Evolutionary conservation across 306 rosid species (phyloP).

Genomic region (Prunus salicina): DNA sequence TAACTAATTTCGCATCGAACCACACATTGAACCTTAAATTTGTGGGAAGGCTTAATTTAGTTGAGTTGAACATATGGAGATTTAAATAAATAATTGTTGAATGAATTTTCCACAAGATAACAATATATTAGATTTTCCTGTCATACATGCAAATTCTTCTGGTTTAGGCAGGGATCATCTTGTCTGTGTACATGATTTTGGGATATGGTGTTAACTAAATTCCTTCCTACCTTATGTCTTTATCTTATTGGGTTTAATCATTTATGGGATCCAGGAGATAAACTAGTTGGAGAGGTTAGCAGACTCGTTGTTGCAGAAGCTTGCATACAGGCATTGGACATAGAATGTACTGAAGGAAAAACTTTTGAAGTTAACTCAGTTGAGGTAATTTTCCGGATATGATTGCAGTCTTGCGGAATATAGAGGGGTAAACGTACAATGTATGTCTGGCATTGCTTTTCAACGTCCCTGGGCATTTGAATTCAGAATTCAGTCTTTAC

Average conservation of each 20-base stretch:
- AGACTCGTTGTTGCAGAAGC: constrained; percentile 95
- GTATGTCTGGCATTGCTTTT: not conserved
- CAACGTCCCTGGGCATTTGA: constrained; percentile 9
- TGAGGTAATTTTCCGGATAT: constrained; percentile 53
- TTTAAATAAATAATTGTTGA: not conserved
- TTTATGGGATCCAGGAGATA: constrained; percentile 61
- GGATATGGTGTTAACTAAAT: not conserved
- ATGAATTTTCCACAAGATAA: not conserved
- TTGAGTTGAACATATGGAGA: not conserved
- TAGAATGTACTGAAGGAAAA: constrained; percentile 78
- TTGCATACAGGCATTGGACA: constrained; percentile 84
- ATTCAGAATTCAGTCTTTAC: not conserved
- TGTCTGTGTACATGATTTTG: not conserved
- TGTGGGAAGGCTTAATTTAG: not conserved
- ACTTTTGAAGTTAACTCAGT: constrained; percentile 72
- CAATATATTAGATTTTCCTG: not conserved
- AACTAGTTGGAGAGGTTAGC: constrained; percentile 89
- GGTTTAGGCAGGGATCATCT: not conserved
- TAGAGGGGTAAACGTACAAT: not conserved
- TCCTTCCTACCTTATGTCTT: constrained; percentile 7
- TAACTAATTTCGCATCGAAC: not conserved
- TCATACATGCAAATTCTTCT: not conserved
- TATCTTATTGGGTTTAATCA: not conserved
- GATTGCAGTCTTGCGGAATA: not conserved
- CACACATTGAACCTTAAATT: not conserved